Evolutionary conservation across 2,329 filamentous ascomycete species (phyloP).

Genomic region (Ophiobolus disseminans): DNA sequence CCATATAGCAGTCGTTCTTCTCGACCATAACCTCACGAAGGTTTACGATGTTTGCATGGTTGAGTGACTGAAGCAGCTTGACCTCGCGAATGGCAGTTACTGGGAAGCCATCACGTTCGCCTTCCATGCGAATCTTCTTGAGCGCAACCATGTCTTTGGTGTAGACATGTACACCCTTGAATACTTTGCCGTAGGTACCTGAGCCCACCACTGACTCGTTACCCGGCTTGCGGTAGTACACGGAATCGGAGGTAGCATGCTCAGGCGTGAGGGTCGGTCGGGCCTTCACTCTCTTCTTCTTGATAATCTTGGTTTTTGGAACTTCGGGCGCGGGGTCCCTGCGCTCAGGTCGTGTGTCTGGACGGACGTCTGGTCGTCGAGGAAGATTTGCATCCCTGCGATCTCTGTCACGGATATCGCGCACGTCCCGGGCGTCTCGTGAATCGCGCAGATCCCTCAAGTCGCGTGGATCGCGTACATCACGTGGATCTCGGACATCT

Average conservation of each 20-base stretch:
- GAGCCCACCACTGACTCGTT: constrained; percentile 96
- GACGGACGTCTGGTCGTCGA: constrained; percentile 34
- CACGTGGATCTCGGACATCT: constrained; percentile 23
- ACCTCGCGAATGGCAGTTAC: constrained; percentile 92
- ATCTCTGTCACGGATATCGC: constrained; percentile 28
- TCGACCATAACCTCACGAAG: constrained; percentile 97
- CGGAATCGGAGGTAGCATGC: constrained; percentile 79
- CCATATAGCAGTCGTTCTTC: constrained; percentile 98
- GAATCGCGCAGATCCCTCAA: constrained; percentile 29
- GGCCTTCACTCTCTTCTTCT: constrained; percentile 73
- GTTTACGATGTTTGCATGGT: constrained; percentile 81
- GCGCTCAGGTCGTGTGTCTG: constrained; percentile 49
- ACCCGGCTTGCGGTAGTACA: constrained; percentile 94
- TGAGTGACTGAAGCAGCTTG: constrained; percentile 86
- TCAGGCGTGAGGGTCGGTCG: constrained; percentile 75
- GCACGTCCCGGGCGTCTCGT: constrained; percentile 30
- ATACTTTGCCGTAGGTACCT: constrained; percentile 94
- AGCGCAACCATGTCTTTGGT: constrained; percentile 82
- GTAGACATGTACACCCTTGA: constrained; percentile 93
- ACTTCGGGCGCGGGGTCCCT: constrained; percentile 49
- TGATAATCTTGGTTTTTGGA: constrained; percentile 64
- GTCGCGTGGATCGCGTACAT: constrained; percentile 27
- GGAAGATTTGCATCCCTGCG: constrained; percentile 38
- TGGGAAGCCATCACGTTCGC: constrained; percentile 87
- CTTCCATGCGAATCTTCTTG: constrained; percentile 93